These are phyloP conservation scores for Dendrostoma leiphaemia DNA, from an alignment of 2,329 filamentous ascomycete genomes.

Conservation along the genomic window DNA sequence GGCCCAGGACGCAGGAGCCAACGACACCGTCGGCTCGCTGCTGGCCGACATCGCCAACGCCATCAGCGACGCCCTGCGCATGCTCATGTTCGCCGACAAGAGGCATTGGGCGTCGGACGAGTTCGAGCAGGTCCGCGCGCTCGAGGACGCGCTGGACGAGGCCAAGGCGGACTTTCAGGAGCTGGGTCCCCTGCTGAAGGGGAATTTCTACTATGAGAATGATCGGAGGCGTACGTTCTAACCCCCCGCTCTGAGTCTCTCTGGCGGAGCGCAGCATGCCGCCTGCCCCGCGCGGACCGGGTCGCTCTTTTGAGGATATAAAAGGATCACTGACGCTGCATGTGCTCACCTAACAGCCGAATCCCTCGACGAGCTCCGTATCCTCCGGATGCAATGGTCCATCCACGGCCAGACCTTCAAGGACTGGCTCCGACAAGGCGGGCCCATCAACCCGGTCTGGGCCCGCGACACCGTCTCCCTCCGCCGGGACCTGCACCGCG, in stretches of 20 bases:
- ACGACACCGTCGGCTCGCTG: slow-evolving; percentile 55
- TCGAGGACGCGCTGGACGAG: slow-evolving; percentile 56
- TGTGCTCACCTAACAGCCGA: slow-evolving; percentile 37
- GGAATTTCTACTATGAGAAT: slow-evolving; percentile 56
- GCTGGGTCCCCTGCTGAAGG: slow-evolving; percentile 52
- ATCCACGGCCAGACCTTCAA: slow-evolving; percentile 49
- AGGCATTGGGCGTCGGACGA: slow-evolving; percentile 58
- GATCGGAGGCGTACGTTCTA: slow-evolving; percentile 54
- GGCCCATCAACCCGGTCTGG: slow-evolving; percentile 56
- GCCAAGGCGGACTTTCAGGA: slow-evolving; percentile 61
- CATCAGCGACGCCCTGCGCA: slow-evolving; percentile 51
- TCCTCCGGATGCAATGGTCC: slow-evolving; percentile 43
- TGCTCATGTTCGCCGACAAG: slow-evolving; percentile 56
- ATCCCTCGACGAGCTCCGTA: slow-evolving; percentile 49
- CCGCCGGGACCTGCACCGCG: slow-evolving; percentile 51
- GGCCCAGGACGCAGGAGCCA: background rate
- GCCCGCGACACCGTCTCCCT: slow-evolving; percentile 49
- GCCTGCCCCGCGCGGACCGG: too few relatives aligned
- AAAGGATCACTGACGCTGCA: background rate
- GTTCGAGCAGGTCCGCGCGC: slow-evolving; percentile 55
- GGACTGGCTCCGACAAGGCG: slow-evolving; percentile 54
- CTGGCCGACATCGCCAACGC: slow-evolving; percentile 57
- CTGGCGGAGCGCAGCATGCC: too few relatives aligned
- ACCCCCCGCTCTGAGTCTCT: too few relatives aligned
- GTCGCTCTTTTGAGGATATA: too few relatives aligned